phyloP scores from a whole-genome alignment of 1,284 basidiomycete species.

The Cutaneotrichosporon daszewskae region DNA sequence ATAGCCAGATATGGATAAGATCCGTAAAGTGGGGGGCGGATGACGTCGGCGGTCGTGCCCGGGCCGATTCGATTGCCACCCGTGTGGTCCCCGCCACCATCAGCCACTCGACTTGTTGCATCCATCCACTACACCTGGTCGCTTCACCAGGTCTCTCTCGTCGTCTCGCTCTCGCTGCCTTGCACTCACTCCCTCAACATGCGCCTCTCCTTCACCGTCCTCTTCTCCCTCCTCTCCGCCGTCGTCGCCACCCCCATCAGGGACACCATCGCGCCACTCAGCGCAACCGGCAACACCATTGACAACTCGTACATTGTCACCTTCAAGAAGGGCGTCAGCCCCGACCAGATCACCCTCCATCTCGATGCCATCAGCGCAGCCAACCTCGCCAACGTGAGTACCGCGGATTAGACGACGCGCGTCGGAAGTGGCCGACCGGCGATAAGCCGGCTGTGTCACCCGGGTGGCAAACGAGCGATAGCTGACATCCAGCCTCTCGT shows the following conservation, averaged over 20 bases:
- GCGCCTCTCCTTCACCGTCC: conserved; percentile 26
- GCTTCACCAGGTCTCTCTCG: background rate
- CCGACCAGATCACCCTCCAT: conserved; percentile 62
- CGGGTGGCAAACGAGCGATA: background rate
- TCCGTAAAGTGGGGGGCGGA: too few species aligned
- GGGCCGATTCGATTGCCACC: background rate
- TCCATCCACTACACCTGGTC: background rate
- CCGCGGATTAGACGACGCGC: too few species aligned
- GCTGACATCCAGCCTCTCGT: conserved; percentile 25
- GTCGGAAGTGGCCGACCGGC: background rate
- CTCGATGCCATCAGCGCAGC: too few species aligned
- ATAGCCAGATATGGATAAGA: too few species aligned
- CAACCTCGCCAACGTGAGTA: conserved; percentile 46
- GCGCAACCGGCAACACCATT: conserved; percentile 50
- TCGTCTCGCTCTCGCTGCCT: background rate
- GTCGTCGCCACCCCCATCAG: conserved; percentile 41
- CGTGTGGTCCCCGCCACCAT: too few species aligned
- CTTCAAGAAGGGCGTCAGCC: conserved; percentile 64
- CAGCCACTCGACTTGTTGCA: background rate
- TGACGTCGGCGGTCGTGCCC: too few species aligned
- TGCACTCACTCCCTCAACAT: conserved; percentile 13
- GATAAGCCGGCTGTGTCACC: background rate
- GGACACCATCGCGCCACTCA: conserved; percentile 31
- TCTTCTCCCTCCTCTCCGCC: conserved; percentile 32
- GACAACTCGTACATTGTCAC: conserved; percentile 88